Conservation (phyloP, 495 filamentous ascomycete genomes). For the Trypethelium eluteriae region DNA sequence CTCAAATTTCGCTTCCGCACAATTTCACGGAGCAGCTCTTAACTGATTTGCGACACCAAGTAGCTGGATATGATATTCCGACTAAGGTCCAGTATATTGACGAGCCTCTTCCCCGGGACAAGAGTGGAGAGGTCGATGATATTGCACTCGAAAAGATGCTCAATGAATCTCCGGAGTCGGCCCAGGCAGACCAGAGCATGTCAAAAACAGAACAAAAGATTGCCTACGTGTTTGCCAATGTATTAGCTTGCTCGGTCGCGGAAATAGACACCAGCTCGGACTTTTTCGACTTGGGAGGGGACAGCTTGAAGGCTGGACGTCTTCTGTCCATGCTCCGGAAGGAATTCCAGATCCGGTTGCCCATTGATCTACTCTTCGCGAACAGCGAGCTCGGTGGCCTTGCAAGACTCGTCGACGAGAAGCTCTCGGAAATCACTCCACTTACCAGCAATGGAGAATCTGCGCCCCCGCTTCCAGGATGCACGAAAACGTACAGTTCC, state of each 20-base stretch:
- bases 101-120: constrained; percentile 28
- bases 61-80: constrained; percentile 34
- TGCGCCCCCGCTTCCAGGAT: constrained; percentile 23
- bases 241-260: constrained; percentile 25
- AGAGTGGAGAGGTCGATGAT: constrained; percentile 30
- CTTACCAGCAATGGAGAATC: neutral
- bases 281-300: constrained; percentile 43
- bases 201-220: constrained; percentile 26
- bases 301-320: constrained; percentile 40
- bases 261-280: constrained; percentile 31
- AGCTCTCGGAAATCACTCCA: neutral
- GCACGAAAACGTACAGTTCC: constrained; percentile 35
- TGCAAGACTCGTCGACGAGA: constrained; percentile 26
- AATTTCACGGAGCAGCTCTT: neutral
- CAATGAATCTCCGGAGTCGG: neutral
- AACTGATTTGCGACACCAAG: constrained; percentile 15
- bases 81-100: constrained; percentile 27
- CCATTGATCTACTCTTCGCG: constrained; percentile 39
- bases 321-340: constrained; percentile 38
- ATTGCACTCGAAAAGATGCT: constrained; percentile 21
- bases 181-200: neutral
- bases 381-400: constrained; percentile 32
- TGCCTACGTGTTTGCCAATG: constrained; percentile 31
- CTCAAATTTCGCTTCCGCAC: neutral
- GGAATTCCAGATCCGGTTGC: constrained; percentile 33